Evolutionary conservation across 2,329 filamentous ascomycete genomes (phyloP).

Genomic region (Myriosclerotinia scirpicola): DNA sequence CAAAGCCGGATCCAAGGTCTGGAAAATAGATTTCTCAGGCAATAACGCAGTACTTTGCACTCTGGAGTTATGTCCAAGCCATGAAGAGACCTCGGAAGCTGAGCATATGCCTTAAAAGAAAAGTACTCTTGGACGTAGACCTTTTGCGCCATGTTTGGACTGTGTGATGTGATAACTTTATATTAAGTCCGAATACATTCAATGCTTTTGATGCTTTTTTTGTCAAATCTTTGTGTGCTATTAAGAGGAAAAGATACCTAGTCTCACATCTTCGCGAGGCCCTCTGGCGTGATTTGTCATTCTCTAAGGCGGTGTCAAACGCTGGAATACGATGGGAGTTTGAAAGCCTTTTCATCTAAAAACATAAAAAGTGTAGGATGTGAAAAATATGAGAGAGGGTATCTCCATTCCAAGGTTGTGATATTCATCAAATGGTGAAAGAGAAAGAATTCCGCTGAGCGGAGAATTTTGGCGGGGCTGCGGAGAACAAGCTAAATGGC

Average conservation of each 20-base stretch:
- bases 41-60: not conserved
- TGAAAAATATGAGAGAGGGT: not conserved
- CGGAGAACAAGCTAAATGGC: not conserved
- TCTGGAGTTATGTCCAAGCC: not conserved
- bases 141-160: constrained; percentile 4
- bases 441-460: not conserved
- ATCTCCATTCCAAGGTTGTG: no score
- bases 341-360: not conserved
- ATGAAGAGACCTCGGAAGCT: constrained; percentile 6
- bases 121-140: constrained; percentile 8
- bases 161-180: not conserved
- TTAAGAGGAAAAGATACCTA: not conserved
- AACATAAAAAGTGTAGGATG: not conserved
- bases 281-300: not conserved
- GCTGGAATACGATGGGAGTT: not conserved
- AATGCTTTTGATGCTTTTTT: not conserved
- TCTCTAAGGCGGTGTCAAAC: not conserved
- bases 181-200: not conserved
- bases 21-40: not conserved
- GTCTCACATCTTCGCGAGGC: no score
- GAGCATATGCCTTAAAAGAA: not conserved
- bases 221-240: not conserved
- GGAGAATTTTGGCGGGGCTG: not conserved
- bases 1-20: constrained; percentile 4
- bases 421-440: not conserved